Conservation (phyloP, 2,329 filamentous ascomycete genomes). For the Cladophialophora yegresii region DNA sequence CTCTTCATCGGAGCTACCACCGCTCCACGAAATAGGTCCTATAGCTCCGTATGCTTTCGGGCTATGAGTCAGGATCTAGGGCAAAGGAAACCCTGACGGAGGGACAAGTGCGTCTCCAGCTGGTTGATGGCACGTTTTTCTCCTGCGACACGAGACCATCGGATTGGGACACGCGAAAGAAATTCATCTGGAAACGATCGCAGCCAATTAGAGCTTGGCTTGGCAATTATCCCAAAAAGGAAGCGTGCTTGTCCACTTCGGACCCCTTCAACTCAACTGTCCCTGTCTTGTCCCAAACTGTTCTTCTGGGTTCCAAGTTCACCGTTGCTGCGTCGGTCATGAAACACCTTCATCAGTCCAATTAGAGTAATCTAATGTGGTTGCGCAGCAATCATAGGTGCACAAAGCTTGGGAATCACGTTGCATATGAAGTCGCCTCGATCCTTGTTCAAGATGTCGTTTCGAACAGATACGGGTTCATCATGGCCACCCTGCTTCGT, state of each 20-base stretch:
- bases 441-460: background rate
- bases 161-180: conserved; percentile 22
- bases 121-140: conserved; percentile 25
- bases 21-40: conserved; percentile 4
- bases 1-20: conserved; percentile 49
- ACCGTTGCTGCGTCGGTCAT: background rate
- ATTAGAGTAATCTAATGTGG: background rate
- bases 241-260: background rate
- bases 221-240: conserved; percentile 8
- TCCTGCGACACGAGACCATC: conserved; percentile 35
- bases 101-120: conserved; percentile 14
- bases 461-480: background rate
- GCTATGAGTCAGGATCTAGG: background rate
- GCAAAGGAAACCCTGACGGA: background rate
- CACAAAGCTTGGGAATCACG: background rate
- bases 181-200: conserved; percentile 22
- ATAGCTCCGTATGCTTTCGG: background rate
- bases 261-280: background rate
- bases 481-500: conserved; percentile 8
- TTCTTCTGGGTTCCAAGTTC: background rate
- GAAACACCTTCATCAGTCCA: background rate
- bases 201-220: conserved; percentile 8
- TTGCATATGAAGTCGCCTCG: background rate
- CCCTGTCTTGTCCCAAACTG: background rate
- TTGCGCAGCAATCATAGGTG: background rate